Percentiles rank a stretch among this genome's conserved stretches.
These are phyloP conservation scores for Paramecium sexaurelia DNA, from an alignment of 73 alveolate species.

Conservation along the genomic window DNA sequence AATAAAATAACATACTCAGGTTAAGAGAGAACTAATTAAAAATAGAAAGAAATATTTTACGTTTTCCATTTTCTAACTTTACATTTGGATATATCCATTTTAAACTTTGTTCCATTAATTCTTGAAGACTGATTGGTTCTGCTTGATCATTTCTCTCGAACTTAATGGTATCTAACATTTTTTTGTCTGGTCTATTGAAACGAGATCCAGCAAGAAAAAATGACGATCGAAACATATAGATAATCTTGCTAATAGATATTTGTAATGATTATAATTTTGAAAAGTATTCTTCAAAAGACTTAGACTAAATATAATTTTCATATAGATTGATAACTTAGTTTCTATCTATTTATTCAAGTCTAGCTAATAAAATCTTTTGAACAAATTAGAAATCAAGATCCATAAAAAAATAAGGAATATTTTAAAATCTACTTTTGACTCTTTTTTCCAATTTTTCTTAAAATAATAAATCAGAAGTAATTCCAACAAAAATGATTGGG, in stretches of 20 bases:
- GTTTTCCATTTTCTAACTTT: neutral
- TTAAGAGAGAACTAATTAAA: neutral
- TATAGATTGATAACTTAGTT: neutral
- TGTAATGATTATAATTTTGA: neutral
- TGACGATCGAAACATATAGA: neutral
- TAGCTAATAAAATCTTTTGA: neutral
- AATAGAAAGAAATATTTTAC: neutral
- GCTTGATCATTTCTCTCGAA: neutral
- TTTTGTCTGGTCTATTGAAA: neutral
- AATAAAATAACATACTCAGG: conserved; percentile 19
- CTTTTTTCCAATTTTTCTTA: conserved; percentile 45
- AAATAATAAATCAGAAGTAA: conserved; percentile 35
- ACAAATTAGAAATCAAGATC: neutral
- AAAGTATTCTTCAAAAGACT: neutral
- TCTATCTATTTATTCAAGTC: neutral
- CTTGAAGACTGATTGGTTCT: neutral
- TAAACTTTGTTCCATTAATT: neutral
- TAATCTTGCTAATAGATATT: neutral
- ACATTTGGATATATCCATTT: conserved; percentile 1
- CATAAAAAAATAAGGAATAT: neutral
- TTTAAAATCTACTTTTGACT: conserved; percentile 31
- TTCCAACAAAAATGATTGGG: neutral
- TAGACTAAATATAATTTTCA: neutral
- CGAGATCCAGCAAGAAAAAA: neutral
- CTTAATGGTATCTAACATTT: neutral